These are phyloP conservation scores for Magnolia kwangsiensis DNA, from an alignment of 164 flowering plant species.

Conservation along the genomic window DNA sequence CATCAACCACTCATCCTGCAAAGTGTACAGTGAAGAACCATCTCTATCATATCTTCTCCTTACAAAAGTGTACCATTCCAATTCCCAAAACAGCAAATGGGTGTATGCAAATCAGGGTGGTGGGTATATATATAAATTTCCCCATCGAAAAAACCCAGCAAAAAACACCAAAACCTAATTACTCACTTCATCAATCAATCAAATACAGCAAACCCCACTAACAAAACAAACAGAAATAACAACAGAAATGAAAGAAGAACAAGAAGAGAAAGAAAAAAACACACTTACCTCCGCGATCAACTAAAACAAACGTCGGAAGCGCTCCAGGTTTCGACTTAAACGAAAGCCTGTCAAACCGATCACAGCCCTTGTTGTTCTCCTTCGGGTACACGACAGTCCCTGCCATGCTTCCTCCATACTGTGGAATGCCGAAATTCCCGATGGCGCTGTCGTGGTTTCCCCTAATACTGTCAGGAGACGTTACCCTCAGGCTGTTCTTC, in stretches of 20 bases:
- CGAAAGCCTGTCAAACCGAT: constrained; percentile 46
- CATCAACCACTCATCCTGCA: no score
- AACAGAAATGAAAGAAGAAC: not conserved
- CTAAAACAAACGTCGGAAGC: constrained; percentile 68
- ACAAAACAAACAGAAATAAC: not conserved
- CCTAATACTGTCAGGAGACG: constrained; percentile 68
- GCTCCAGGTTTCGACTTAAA: constrained; percentile 71
- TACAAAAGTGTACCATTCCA: no score
- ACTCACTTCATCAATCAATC: not conserved
- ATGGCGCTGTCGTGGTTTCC: constrained; percentile 86
- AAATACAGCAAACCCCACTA: not conserved
- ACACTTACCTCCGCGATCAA: constrained; percentile 80
- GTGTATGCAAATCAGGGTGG: no score
- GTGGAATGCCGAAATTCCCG: constrained; percentile 92
- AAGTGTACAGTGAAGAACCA: no score
- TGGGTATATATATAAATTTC: not conserved
- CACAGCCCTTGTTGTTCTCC: constrained; percentile 70
- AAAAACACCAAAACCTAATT: not conserved
- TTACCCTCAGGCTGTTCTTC: constrained; percentile 84
- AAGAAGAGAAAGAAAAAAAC: not conserved
- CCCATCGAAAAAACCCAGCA: not conserved
- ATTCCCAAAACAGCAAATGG: no score
- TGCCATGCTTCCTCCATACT: constrained; percentile 92
- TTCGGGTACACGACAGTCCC: constrained; percentile 74
- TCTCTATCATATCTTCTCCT: no score